Evolutionary conservation across 139 green algal species (phyloP), one percentile per base, ranked within the genome.

Genomic region (Limnomonas spitsbergensis): DNA sequence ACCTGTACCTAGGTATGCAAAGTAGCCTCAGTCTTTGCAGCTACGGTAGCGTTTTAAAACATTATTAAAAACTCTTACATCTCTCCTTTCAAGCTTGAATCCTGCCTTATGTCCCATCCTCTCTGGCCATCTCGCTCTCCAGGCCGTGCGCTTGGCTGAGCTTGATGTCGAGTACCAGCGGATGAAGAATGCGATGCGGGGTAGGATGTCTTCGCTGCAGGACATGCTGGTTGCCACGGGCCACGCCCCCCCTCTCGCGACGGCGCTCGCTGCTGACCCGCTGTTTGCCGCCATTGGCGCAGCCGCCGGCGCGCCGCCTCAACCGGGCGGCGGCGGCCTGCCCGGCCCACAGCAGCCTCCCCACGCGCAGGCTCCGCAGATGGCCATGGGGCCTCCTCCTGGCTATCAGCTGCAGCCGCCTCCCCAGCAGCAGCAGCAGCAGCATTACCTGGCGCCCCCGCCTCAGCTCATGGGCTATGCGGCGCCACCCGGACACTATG

Each of bases 121-220:
- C n/a, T n/a, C n/a, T n/a, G n/a, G n/a, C n/a, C n/a, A n/a, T 61
- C 47, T 20, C 47, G 20, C 47, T 14, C 29, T 24, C 40, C 73
- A 78, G 73, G 73, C 73, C 2, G 47, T 70, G 7, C 73, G 73
- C 4, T 26, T 78, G 29, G 73, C 73, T 2, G 73, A 78, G 73
- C 40, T 78, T 34, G 73, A 78, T 27, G 47, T 78, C 27, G 73
- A 78, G 73, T 78, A 78, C 73, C 42, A 69, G 47, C 42, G 37
- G 32, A 40, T 78, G 73, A 78, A 78, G 52, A 24, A 40, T 24
- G 31, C 42, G 32, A 40, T 78, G 73, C 42, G 42, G 2, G 3
- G 4, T 4, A 78, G 69, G 42, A 40, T 40, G 29, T 4, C 7
- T 3, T 40, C 69, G 47, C 32, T 70, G 38, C 38, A 76, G 70